These are phyloP conservation scores for Rhododendron simsii DNA, from an alignment of 148 eudicot species.

Conservation along the genomic window DNA sequence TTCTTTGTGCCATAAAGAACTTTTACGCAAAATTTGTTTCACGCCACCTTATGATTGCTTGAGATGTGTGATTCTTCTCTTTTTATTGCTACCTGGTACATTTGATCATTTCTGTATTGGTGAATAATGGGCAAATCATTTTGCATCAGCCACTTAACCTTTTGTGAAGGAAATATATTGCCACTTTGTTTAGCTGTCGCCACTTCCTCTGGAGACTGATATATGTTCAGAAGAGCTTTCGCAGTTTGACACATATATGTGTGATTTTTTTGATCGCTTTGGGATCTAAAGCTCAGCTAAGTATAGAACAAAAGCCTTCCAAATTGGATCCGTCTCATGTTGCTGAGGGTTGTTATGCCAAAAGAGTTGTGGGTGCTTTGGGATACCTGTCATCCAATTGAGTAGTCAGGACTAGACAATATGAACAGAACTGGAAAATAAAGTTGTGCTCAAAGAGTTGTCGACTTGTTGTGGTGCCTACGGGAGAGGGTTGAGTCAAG, in stretches of 20 bases:
- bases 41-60: background rate
- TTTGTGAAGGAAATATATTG: background rate
- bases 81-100: background rate
- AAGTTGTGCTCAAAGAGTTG: background rate
- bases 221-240: background rate
- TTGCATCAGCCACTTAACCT: background rate
- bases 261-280: background rate
- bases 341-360: background rate
- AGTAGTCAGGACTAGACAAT: background rate
- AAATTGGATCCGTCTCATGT: background rate
- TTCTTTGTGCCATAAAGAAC: background rate
- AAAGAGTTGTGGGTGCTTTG: background rate
- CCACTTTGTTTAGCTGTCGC: background rate
- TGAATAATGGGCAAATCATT: too few relatives aligned
- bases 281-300: background rate
- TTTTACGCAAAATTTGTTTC: background rate
- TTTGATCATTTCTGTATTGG: background rate
- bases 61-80: background rate
- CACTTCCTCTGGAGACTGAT: background rate
- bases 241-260: background rate
- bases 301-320: background rate
- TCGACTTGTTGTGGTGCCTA: background rate
- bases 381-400: background rate
- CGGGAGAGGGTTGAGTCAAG: background rate
- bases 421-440: background rate